phyloP scores from a whole-genome alignment of 2,329 filamentous ascomycete genomes.

The Aspergillus nomiae region DNA sequence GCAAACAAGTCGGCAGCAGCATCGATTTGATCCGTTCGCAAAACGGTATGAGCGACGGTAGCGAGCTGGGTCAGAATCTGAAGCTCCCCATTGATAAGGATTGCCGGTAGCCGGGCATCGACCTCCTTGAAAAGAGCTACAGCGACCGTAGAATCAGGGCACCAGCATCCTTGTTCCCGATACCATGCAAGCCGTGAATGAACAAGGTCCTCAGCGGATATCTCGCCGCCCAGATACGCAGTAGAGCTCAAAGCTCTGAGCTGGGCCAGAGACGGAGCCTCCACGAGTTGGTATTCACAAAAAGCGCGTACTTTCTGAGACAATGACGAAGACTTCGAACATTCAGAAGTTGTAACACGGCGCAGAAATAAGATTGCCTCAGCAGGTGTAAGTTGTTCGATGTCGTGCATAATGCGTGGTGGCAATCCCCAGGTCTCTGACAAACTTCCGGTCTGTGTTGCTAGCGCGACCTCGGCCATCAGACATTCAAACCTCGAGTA shows the following conservation, averaged over 20 bases:
- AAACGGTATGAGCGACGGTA: slow-evolving; percentile 12
- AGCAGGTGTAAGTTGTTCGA: slow-evolving; percentile 37
- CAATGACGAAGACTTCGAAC: slow-evolving; percentile 26
- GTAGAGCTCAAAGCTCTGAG: slow-evolving; percentile 42
- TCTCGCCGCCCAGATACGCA: slow-evolving; percentile 43
- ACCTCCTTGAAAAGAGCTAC: slow-evolving; percentile 43
- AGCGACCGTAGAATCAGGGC: slow-evolving; percentile 36
- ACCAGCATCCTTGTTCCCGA: slow-evolving; percentile 37
- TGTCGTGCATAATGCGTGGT: slow-evolving; percentile 34
- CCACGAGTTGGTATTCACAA: slow-evolving; percentile 38
- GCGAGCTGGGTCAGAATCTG: slow-evolving; percentile 36
- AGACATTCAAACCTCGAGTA: slow-evolving; percentile 32
- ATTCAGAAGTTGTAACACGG: slow-evolving; percentile 34
- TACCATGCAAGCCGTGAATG: slow-evolving; percentile 46
- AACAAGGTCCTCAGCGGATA: slow-evolving; percentile 41
- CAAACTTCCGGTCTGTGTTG: slow-evolving; percentile 21
- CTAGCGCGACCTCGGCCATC: slow-evolving; percentile 32
- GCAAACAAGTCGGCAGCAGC: slow-evolving; percentile 58
- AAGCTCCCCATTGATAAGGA: slow-evolving; percentile 5
- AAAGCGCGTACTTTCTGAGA: slow-evolving; percentile 34
- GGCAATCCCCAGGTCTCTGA: slow-evolving; percentile 24
- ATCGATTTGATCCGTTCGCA: slow-evolving; percentile 40
- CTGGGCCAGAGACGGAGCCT: slow-evolving; percentile 41
- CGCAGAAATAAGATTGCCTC: slow-evolving; percentile 43
- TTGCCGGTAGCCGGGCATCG: slow-evolving; percentile 25